phyloP scores from a whole-genome alignment of 257 asterid genomes.

The Lycium barbarum region DNA sequence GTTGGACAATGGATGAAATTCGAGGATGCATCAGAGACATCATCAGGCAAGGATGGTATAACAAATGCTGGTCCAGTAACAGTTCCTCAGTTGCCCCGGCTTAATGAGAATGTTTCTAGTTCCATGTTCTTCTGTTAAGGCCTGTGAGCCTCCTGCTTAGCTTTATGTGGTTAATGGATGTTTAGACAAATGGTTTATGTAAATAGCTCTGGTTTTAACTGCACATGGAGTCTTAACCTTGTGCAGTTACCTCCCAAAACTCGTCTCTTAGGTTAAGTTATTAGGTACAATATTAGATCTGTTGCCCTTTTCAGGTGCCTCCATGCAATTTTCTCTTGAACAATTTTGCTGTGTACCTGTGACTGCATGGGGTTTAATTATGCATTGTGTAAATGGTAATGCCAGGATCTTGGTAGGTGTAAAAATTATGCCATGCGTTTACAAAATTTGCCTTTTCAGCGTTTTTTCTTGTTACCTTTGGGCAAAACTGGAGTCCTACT shows the following conservation, averaged over 20 bases:
- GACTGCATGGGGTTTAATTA: not conserved
- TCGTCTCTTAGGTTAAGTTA: not conserved
- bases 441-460: not conserved
- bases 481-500: not conserved
- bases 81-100: conserved; percentile 74
- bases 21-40: conserved; percentile 84
- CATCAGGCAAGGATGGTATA: conserved; percentile 79
- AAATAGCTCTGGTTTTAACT: conserved; percentile 16
- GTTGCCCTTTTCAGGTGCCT: not conserved
- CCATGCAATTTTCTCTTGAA: not conserved
- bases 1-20: conserved; percentile 92
- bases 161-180: not conserved
- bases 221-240: not conserved
- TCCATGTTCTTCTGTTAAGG: conserved; percentile 82
- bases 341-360: conserved; percentile 1
- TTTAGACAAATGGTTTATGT: conserved; percentile 18
- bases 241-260: not conserved
- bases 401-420: not conserved
- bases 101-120: conserved; percentile 69
- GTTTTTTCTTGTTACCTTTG: no score
- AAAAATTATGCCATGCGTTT: not conserved
- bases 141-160: not conserved
- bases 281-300: conserved; percentile 1
- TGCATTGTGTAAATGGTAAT: not conserved
- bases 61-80: conserved; percentile 64